A percentile compares a stretch with the other conserved stretches of the same genome.
These are phyloP conservation scores for Fusarium sp. DNA, from an alignment of 2,329 filamentous ascomycete genomes.

Conservation along the genomic window DNA sequence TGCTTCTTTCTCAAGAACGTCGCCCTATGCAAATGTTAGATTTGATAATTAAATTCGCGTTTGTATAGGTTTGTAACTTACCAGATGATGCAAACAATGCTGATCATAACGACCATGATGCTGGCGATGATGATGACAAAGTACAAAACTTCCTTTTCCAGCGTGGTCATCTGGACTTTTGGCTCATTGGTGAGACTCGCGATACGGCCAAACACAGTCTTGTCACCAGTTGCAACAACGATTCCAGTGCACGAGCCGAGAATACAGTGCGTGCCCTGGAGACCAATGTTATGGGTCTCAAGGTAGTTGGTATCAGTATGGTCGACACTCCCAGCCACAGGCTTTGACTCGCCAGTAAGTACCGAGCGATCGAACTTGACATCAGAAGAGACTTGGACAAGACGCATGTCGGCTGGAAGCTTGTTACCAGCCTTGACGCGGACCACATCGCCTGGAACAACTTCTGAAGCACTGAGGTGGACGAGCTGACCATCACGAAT, in stretches of 20 bases:
- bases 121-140: conserved; percentile 82
- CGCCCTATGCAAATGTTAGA: conserved; percentile 62
- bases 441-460: conserved; percentile 10
- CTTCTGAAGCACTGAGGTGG: conserved; percentile 1
- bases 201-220: conserved; percentile 82
- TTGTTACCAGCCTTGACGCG: conserved; percentile 14
- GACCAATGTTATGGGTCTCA: conserved; percentile 81
- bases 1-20: conserved; percentile 77
- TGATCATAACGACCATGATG: conserved; percentile 76
- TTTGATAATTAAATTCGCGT: too few relatives aligned
- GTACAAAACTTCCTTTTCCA: conserved; percentile 80
- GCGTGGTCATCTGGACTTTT: conserved; percentile 75
- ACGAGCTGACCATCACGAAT: conserved; percentile 13
- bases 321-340: conserved; percentile 5
- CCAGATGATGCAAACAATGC: conserved; percentile 69
- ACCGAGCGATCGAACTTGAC: conserved; percentile 16
- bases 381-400: conserved; percentile 9
- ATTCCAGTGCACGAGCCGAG: conserved; percentile 76
- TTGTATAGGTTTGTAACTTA: neutral
- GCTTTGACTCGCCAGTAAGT: conserved; percentile 14
- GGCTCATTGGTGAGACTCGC: conserved; percentile 80
- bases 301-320: conserved; percentile 21
- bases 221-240: conserved; percentile 80
- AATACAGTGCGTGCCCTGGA: conserved; percentile 85
- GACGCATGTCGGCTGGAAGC: conserved; percentile 10